phyloP scores from a whole-genome alignment of 2,329 filamentous ascomycete genomes.

The Microcyclosporella mali region DNA sequence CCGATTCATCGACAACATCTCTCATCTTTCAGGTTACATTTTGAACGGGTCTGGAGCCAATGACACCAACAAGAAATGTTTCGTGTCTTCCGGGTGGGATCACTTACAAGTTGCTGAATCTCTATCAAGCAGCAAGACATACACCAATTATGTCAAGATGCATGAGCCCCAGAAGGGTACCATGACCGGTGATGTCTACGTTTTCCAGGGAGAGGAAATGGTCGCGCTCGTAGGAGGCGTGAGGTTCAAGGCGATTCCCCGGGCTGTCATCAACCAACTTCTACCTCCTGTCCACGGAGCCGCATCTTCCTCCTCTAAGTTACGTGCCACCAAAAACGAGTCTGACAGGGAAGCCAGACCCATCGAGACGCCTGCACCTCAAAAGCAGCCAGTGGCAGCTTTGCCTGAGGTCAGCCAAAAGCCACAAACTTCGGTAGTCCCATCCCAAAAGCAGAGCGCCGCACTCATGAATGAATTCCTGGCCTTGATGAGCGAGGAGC shows the following conservation, averaged over 20 bases:
- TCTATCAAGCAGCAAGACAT: constrained; percentile 1
- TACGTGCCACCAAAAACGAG: background rate
- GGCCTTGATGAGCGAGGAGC: constrained; percentile 25
- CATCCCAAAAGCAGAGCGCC: background rate
- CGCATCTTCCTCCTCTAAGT: background rate
- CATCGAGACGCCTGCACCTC: too few species aligned
- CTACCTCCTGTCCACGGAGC: too few species aligned
- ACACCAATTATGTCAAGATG: constrained; percentile 7
- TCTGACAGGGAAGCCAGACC: background rate
- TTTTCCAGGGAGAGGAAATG: constrained; percentile 4
- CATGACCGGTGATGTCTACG: constrained; percentile 5
- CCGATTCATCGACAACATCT: constrained; percentile 31
- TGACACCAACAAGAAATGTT: constrained; percentile 28
- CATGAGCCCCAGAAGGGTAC: background rate
- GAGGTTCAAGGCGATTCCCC: too few species aligned
- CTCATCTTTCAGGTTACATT: constrained; percentile 25
- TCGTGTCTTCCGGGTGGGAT: constrained; percentile 32
- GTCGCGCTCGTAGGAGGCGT: constrained; percentile 7
- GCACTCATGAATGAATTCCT: too few species aligned
- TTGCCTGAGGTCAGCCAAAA: background rate
- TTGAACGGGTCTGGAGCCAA: constrained; percentile 20
- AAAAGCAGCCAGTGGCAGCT: background rate
- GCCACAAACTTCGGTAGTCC: background rate
- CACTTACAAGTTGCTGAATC: constrained; percentile 12
- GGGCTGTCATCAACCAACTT: too few species aligned